Base-by-base conservation (phyloP, 768 basidiomycete genomes). In the Mycena floridula region DNA sequence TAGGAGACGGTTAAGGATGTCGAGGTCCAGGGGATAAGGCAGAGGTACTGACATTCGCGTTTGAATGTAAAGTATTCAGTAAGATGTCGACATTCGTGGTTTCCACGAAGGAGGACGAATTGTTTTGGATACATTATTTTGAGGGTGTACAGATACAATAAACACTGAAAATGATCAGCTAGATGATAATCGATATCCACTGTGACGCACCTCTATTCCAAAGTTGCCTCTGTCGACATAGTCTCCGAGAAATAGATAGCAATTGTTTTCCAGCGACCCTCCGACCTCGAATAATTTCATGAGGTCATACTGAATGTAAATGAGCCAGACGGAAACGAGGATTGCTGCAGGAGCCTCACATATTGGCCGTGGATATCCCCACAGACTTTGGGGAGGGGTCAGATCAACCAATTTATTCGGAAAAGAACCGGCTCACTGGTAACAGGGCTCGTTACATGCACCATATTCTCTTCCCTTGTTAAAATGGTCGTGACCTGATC, bases 1-100 rank as follows among this genome's bases (percentile, higher is more conserved):
- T 92, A 54, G 8, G 37, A 24, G 18, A 9, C 23, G 37, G 37
- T 6, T 18, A 27, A 40, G 30, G 45, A 48, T 50, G 5, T 25
- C 41, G 43, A 44, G 20, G 35, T 36, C 7, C 43, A 46, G 12
- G 38, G 42, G 25, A 8, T 23, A 23, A 46, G 30, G 39, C 25
- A 39, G 22, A 52, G 25, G 38, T 25, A 64, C 82, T 65, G 55
- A 94, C 86, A 87, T 85, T 98, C 95, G 50, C 90, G 85, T 69
- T 92, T 94, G 72, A 98, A 98, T 7, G 95, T 97, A 59, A 97
- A 97, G 62, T 94, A 96, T 65, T 94, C 92, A 2, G 95, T 98
- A 38, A 98, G 71, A 67, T 98, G 94, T 27, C 85, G 80, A 61
- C 95, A 98, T 72, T 98, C 95, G 66, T 98, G 95, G 61, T 97